Base-by-base conservation (phyloP, 129 eudicot species). In the Dittrichia graveolens region DNA sequence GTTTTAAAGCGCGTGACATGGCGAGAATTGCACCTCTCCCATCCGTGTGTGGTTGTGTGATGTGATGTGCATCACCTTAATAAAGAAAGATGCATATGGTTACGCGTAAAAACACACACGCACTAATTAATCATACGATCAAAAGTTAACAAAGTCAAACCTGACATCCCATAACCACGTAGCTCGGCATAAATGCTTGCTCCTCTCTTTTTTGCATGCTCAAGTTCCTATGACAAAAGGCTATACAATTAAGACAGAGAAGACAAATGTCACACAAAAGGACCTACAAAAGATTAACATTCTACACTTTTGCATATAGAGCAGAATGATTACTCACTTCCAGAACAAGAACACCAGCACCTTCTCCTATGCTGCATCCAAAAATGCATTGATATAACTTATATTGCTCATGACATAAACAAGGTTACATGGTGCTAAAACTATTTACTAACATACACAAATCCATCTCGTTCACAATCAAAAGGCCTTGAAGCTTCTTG, bases 91-190 rank as follows among this genome's bases (percentile, higher is more conserved):
- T 50, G 15, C 61, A 60, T 41, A 49, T 6, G n/a, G 58, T 55
- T 54, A 65, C 8, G 60, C 31, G 55, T n/a, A 38, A 14, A 47
- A 78, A 67, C 53, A 46, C 10, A 4, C 8, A 15, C n/a, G n/a
- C 15, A 68, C 53, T 67, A 19, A 63, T 7, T 42, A 48, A 49
- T 37, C 55, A 5, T 18, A 48, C 40, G 41, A 57, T 41, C 6
- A 55, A 34, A 64, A 53, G 41, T 38, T 74, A 13, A 69, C 47
- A 50, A 65, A 35, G 57, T 49, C 75, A 67, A 65, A 91, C 98
- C 98, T 87, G 98, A 92, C 92, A 86, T 94, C 81, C 98, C 98
- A 66, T 94, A 94, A 47, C 98, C 98, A 43, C 93, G 87, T 71
- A 94, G 78, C 72, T 94, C 98, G 31, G 98, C 96, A 72, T 90